These are phyloP conservation scores for Cudoniella acicularis DNA, from an alignment of 495 filamentous ascomycete species.

Conservation along the genomic window DNA sequence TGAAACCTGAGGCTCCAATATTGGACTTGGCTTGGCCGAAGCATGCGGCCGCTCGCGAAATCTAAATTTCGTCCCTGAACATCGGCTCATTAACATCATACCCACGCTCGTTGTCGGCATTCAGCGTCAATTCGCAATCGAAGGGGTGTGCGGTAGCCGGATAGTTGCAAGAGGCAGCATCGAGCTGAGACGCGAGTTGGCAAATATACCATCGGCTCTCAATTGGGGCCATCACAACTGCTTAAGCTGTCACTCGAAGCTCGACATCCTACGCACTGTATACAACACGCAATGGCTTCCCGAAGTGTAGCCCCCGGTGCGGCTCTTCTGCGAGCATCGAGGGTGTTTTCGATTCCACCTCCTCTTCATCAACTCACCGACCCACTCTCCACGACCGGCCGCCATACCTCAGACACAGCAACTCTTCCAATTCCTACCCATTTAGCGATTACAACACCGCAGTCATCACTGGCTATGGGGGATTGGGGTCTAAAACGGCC, in stretches of 20 bases:
- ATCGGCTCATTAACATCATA: neutral
- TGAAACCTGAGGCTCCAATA: too few species aligned
- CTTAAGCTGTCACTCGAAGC: too few species aligned
- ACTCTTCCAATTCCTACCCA: conserved; percentile 77
- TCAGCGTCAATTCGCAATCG: neutral
- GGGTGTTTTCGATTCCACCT: conserved; percentile 53
- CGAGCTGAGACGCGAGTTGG: too few species aligned
- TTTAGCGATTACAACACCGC: conserved; percentile 78
- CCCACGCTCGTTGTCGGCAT: neutral
- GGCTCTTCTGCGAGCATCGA: conserved; percentile 55
- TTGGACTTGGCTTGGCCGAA: too few species aligned
- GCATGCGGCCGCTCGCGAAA: neutral
- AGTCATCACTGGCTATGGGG: conserved; percentile 67
- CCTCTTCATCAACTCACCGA: conserved; percentile 41
- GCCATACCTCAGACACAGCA: conserved; percentile 56
- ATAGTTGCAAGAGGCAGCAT: neutral
- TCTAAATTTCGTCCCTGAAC: neutral
- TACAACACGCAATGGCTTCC: conserved; percentile 18
- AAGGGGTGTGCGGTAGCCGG: neutral
- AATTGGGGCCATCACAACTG: too few species aligned
- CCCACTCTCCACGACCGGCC: conserved; percentile 34
- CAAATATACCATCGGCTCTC: too few species aligned
- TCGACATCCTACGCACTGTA: neutral
- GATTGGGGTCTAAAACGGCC: conserved; percentile 95
- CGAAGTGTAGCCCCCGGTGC: conserved; percentile 50